Evolutionary conservation across 1,284 basidiomycete species (phyloP).

Genomic region (Pseudomicrostroma phylloplanum): DNA sequence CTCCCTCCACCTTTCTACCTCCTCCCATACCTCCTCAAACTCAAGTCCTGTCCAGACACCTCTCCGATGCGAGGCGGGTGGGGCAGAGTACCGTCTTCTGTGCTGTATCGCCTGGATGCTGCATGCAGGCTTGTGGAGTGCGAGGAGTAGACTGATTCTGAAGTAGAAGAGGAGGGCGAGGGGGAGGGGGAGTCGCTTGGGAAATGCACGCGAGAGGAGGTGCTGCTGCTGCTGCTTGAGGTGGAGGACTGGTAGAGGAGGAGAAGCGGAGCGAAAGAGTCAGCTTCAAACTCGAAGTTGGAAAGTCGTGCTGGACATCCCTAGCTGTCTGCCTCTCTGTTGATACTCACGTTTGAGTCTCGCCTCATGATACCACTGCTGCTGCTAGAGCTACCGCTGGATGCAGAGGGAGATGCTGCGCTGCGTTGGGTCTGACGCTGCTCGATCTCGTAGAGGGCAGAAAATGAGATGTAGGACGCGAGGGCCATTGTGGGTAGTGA

Average conservation of each 20-base stretch:
- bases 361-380: conserved; percentile 1
- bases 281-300: too few species aligned
- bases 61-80: neutral
- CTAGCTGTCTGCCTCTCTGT: too few species aligned
- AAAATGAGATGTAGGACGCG: conserved; percentile 5
- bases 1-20: neutral
- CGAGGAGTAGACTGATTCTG: neutral
- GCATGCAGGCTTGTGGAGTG: neutral
- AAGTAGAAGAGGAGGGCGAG: neutral
- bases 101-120: neutral
- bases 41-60: neutral
- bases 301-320: too few species aligned
- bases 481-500: neutral
- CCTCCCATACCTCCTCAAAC: neutral
- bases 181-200: neutral
- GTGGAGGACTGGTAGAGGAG: neutral
- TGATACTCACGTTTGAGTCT: conserved; percentile 3
- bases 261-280: too few species aligned
- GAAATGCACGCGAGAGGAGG: neutral
- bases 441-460: conserved; percentile 4
- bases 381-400: neutral
- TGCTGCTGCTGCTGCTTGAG: neutral
- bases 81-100: neutral
- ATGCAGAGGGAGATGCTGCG: neutral
- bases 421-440: neutral